Evolutionary conservation across 805 yeast species (phyloP).

Genomic region (Cyberlindnera samutprakarnensis): DNA sequence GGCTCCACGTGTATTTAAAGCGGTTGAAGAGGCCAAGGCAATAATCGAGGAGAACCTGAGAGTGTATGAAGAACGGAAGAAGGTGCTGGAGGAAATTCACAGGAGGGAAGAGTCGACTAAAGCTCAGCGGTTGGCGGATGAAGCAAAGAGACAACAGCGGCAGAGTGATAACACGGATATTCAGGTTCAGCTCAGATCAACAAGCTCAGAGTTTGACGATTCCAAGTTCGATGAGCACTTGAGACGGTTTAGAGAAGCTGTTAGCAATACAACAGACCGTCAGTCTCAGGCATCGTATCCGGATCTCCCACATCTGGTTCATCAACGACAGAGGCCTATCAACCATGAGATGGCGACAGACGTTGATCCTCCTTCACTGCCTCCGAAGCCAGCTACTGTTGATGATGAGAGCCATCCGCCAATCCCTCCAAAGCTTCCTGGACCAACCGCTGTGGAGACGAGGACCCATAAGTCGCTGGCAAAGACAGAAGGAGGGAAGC

Average conservation of each 20-base stretch:
- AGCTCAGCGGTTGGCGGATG: constrained; percentile 8
- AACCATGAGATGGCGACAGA: constrained; percentile 1
- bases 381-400: constrained; percentile 6
- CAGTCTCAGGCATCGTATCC: constrained; percentile 15
- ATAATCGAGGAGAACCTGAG: constrained; percentile 27
- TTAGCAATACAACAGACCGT: not conserved
- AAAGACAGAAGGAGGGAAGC: constrained; percentile 48
- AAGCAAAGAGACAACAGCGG: not conserved
- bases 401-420: not conserved
- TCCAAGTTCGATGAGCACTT: constrained; percentile 11
- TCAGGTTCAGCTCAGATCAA: not conserved
- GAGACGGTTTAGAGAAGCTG: constrained; percentile 7
- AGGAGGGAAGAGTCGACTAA: constrained; percentile 15
- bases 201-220: constrained; percentile 15
- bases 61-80: constrained; percentile 16
- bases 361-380: constrained; percentile 6
- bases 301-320: constrained; percentile 6
- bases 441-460: not conserved
- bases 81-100: constrained; percentile 20
- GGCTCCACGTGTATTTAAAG: constrained; percentile 17
- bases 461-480: constrained; percentile 31
- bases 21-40: constrained; percentile 20
- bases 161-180: not conserved
- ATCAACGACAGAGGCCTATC: no score
- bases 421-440: not conserved